phyloP scores from a whole-genome alignment of 495 filamentous ascomycete species.

The Venustampulla echinocandica region DNA sequence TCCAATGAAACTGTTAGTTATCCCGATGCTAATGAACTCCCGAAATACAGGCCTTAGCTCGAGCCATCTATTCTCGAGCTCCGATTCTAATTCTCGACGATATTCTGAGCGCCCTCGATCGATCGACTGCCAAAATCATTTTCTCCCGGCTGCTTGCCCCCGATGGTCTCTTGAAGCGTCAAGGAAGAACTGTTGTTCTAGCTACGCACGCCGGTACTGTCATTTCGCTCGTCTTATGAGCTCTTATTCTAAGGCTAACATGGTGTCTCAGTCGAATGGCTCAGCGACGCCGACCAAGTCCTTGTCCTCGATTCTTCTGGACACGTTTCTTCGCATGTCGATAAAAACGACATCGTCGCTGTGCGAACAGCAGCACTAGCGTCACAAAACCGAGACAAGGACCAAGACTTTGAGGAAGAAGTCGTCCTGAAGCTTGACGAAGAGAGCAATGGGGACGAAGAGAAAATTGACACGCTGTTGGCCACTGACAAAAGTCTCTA shows the following conservation, averaged over 20 bases:
- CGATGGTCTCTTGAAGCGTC: not conserved
- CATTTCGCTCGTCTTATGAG: not conserved
- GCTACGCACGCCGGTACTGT: not conserved
- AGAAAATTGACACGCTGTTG: no score
- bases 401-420: no score
- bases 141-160: not conserved
- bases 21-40: not conserved
- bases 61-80: not conserved
- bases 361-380: no score
- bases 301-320: no score
- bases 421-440: no score
- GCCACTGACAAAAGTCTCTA: no score
- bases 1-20: not conserved
- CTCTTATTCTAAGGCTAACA: not conserved
- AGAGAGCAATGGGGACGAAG: no score
- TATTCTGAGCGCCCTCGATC: not conserved
- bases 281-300: no score
- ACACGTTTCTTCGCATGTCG: no score
- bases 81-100: slow-evolving; percentile 1
- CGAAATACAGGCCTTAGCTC: slow-evolving; percentile 9
- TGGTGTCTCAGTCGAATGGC: no score
- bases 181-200: not conserved
- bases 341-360: no score
- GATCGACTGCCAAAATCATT: not conserved
- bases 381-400: no score